Evolutionary conservation across 306 rosid species (phyloP).

Genomic region (Cucumis cinereus): DNA sequence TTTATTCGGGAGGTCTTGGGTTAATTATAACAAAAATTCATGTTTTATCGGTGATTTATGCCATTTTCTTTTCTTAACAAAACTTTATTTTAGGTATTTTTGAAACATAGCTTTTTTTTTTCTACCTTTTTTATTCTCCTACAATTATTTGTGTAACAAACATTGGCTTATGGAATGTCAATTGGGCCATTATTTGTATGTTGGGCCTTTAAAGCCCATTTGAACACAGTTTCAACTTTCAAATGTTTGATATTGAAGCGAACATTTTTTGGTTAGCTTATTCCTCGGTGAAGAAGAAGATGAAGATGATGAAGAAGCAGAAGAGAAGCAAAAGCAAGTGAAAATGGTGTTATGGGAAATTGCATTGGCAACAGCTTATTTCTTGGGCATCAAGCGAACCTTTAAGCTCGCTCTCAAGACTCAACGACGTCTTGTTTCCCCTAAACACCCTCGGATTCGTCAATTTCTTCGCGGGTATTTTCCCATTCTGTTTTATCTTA

Average conservation of each 20-base stretch:
- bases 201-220: not conserved
- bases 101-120: too few species aligned
- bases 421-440: slow-evolving; percentile 55
- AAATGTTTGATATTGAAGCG: not conserved
- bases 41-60: too few species aligned
- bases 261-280: not conserved
- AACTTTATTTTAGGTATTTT: too few species aligned
- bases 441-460: slow-evolving; percentile 52
- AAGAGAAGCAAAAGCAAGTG: not conserved
- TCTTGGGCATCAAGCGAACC: slow-evolving; percentile 73
- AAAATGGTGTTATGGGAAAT: slow-evolving; percentile 96
- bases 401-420: slow-evolving; percentile 53
- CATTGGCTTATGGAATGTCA: too few species aligned
- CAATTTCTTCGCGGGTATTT: slow-evolving; percentile 54
- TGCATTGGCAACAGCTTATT: slow-evolving; percentile 77
- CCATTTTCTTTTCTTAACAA: too few species aligned
- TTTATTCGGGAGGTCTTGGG: too few species aligned
- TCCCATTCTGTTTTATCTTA: not conserved
- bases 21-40: too few species aligned
- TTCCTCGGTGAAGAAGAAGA: not conserved
- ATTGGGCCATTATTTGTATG: not conserved
- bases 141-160: too few species aligned
- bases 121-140: too few species aligned
- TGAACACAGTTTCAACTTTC: not conserved
- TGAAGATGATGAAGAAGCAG: not conserved